Percentiles rank a stretch among this genome's conserved stretches.
These are phyloP conservation scores for Coix lacrymajobi DNA, from an alignment of 176 grass and related monocot species.

Conservation along the genomic window DNA sequence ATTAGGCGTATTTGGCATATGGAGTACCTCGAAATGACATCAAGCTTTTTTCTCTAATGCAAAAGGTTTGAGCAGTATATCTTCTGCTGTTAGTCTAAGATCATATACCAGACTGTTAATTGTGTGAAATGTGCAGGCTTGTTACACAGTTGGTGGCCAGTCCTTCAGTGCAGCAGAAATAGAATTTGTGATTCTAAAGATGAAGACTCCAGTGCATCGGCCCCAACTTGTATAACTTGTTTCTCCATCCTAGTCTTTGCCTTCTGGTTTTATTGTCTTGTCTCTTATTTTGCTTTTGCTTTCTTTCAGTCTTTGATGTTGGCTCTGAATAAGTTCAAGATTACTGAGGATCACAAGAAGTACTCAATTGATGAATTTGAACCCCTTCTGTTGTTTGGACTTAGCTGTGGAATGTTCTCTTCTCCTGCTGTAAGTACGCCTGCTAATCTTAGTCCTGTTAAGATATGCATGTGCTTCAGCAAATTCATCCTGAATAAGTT, in stretches of 20 bases:
- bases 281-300: conserved; percentile 29
- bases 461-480: neutral
- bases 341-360: conserved; percentile 79
- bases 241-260: conserved; percentile 2
- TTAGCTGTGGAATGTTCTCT: conserved; percentile 94
- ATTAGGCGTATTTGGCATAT: conserved; percentile 94
- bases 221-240: conserved; percentile 70
- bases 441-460: neutral
- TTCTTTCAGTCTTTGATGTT: conserved; percentile 73
- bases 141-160: conserved; percentile 84
- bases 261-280: neutral
- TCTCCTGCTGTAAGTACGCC: conserved; percentile 79
- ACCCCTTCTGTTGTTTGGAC: conserved; percentile 68
- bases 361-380: conserved; percentile 64
- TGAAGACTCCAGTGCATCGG: conserved; percentile 77
- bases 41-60: conserved; percentile 98
- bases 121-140: conserved; percentile 48
- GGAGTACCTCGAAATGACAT: conserved; percentile 90
- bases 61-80: conserved; percentile 61
- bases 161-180: conserved; percentile 96
- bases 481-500: neutral
- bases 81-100: conserved; percentile 17
- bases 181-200: conserved; percentile 89
- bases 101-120: neutral
- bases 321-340: conserved; percentile 93